Evolutionary conservation across 2,329 filamentous ascomycete genomes (phyloP).

Genomic region (Xylaria sp.): DNA sequence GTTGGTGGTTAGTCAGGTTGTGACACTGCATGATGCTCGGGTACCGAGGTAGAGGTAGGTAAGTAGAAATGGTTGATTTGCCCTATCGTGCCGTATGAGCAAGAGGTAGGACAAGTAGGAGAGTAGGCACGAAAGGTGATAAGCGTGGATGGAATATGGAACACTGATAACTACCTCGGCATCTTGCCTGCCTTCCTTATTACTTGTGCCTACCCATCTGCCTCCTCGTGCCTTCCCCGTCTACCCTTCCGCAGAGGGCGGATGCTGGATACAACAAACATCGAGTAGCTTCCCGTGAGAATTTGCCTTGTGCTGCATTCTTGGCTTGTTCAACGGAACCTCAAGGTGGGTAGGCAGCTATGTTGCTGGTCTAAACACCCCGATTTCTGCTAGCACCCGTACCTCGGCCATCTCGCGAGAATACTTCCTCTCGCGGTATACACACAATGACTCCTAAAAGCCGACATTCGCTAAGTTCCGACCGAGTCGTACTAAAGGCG

Average conservation of each 20-base stretch:
- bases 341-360: neutral
- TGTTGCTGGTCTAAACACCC: neutral
- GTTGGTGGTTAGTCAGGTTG: neutral
- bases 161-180: too few species aligned
- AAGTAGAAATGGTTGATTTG: neutral
- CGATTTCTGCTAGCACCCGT: neutral
- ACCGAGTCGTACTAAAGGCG: neutral
- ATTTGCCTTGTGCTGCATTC: neutral
- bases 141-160: too few species aligned
- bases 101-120: too few species aligned
- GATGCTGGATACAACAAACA: conserved; percentile 7
- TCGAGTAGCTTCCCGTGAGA: conserved; percentile 6
- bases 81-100: neutral
- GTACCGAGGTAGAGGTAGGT: neutral
- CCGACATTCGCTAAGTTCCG: neutral
- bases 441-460: neutral
- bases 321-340: neutral
- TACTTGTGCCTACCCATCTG: neutral
- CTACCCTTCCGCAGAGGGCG: neutral
- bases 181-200: too few species aligned
- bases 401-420: neutral
- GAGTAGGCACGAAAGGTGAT: too few species aligned
- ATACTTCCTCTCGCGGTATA: neutral
- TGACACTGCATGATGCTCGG: neutral
- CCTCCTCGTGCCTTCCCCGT: neutral